Conservation (phyloP, 2,329 filamentous ascomycete genomes). For the Trichoderma atrobrunneum region DNA sequence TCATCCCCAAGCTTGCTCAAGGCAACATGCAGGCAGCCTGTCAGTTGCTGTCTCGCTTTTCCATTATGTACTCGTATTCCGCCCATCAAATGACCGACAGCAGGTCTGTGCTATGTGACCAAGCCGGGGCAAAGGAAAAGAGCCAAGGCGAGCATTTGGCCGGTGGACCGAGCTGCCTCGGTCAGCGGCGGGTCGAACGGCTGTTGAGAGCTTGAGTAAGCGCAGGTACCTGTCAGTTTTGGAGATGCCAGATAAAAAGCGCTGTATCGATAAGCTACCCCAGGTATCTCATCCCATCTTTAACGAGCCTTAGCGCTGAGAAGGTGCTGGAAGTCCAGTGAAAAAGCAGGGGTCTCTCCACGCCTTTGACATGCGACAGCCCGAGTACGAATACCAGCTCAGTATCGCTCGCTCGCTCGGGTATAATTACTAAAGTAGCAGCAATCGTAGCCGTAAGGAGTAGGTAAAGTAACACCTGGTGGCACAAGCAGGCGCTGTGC, state of each 20-base stretch:
- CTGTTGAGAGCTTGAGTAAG: not conserved
- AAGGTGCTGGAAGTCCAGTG: not conserved
- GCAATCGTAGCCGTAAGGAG: not conserved
- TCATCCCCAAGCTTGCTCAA: not conserved
- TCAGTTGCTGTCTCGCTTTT: not conserved
- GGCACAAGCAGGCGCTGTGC: not conserved
- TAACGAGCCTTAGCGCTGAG: conserved; percentile 15
- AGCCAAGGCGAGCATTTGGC: not conserved
- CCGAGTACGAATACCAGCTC: conserved; percentile 14
- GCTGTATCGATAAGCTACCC: conserved; percentile 9
- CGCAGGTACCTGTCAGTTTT: not conserved
- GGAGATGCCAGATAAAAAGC: not conserved
- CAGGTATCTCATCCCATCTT: not conserved
- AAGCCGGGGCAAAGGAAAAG: conserved; percentile 6
- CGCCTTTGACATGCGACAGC: not conserved
- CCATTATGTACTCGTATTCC: not conserved
- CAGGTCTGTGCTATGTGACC: not conserved
- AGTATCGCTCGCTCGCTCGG: not conserved
- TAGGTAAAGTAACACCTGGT: not conserved
- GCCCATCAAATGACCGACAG: not conserved
- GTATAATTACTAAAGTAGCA: not conserved
- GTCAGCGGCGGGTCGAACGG: conserved; percentile 6
- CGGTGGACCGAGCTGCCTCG: conserved; percentile 13
- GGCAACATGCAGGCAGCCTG: not conserved
- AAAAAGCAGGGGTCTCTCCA: conserved; percentile 10